Base-by-base conservation (phyloP, 2,329 filamentous ascomycete species). In the Colletotrichum zoysiae region DNA sequence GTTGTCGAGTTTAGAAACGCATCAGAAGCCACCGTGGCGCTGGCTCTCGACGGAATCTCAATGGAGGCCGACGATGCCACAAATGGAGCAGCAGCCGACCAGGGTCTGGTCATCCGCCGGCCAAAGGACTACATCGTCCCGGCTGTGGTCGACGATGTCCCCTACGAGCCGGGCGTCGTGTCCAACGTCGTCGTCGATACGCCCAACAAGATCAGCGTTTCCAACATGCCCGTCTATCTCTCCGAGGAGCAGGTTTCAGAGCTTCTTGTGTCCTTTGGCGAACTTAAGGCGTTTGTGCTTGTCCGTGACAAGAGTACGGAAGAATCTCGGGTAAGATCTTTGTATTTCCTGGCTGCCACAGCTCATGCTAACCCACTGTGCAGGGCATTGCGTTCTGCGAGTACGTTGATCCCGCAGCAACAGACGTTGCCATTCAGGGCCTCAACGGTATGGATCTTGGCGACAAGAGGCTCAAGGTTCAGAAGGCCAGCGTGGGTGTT, bases 41-140 rank as follows among this genome's bases (percentile, higher is more conserved):
- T 98, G 75, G 95, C 96, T 0, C 85, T 98, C 65, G 95, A 98
- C 76, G 95, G 95, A 40, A 95, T 96, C 73, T 88, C 89, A 11
- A 98, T 98, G 93, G 92, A 94, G 74, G 90, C 93, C 5, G 89
- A 91, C 65, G 90, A 92, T 75, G 83, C 84, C 30, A 81, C 86
- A 40, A 88, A 90, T 64, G 89, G 86, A 40, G 80, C 84, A 14
- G 84, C 84, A 3, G 82, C 83, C 63, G 76, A 80, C 1, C 80
- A 83, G 58, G 92, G 92, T 8, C 86, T 98, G 50, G 87, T 90
- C 46, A 94, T 98, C 76, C 91, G 91, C 74, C 90, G 96, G 57
- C 97, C 97, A 53, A 98, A 97, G 84, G 96, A 99, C 81, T 99
- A 98, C 82, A 97, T 98, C 76, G 95, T 97, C 65, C 95, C 95